phyloP scores from a whole-genome alignment of 2,329 filamentous ascomycete genomes.

The Endocalyx cinctus region DNA sequence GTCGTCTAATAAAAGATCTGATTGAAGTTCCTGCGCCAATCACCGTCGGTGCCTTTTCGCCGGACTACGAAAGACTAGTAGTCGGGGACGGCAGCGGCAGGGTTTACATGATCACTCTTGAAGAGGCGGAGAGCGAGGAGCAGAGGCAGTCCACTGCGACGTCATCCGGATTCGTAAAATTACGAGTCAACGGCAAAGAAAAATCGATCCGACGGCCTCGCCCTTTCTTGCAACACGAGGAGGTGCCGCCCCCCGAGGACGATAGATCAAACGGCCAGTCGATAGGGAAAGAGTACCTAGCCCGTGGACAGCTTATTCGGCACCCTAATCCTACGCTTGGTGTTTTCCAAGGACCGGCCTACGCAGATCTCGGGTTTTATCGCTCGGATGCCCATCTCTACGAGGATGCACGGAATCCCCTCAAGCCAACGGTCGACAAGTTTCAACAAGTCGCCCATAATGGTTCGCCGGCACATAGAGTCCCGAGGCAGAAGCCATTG shows the following conservation, averaged over 20 bases:
- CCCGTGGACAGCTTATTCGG: slow-evolving; percentile 34
- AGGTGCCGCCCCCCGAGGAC: slow-evolving; percentile 36
- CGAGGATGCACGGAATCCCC: slow-evolving; percentile 35
- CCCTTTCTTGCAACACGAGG: slow-evolving; percentile 46
- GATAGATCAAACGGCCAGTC: slow-evolving; percentile 20
- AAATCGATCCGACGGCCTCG: slow-evolving; percentile 40
- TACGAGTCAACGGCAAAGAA: slow-evolving; percentile 28
- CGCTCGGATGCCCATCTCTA: slow-evolving; percentile 44
- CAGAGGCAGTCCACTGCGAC: slow-evolving; percentile 18
- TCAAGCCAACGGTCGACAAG: slow-evolving; percentile 39
- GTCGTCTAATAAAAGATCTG: slow-evolving; percentile 47
- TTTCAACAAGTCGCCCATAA: slow-evolving; percentile 38
- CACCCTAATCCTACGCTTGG: slow-evolving; percentile 46
- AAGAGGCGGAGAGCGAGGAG: slow-evolving; percentile 36
- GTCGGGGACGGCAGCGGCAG: slow-evolving; percentile 59
- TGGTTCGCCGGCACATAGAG: slow-evolving; percentile 1
- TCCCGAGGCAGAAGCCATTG: slow-evolving; percentile 3
- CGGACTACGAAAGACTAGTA: slow-evolving; percentile 49
- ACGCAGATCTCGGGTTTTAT: slow-evolving; percentile 42
- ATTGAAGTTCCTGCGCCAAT: slow-evolving; percentile 53
- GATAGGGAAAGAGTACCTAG: slow-evolving; percentile 30
- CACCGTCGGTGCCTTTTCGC: slow-evolving; percentile 54
- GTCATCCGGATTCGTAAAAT: slow-evolving; percentile 25
- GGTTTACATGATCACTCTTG: slow-evolving; percentile 49
- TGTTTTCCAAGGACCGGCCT: slow-evolving; percentile 51